Base-by-base conservation (phyloP, 768 basidiomycete species). In the Collybia sordida region DNA sequence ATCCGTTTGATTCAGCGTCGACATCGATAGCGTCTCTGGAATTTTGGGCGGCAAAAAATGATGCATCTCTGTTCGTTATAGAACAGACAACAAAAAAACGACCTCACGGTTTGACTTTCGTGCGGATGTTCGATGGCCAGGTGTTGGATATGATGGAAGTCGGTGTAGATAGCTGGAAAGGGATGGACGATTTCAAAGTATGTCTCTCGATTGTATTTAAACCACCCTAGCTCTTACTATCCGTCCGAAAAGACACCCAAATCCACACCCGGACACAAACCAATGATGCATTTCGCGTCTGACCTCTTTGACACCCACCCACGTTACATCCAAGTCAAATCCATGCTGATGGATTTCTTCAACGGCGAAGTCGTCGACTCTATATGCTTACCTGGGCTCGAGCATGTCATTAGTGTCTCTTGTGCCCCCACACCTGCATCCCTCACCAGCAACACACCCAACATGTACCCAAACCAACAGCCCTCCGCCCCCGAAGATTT, bases 71-170 rank as follows among this genome's bases (percentile, higher is more conserved):
- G 63, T 97, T 98, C 63, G 70, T 96, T 11, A 72, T 97, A 27
- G 97, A 93, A 1, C 88, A 94, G 60, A 92, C 87, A 60, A 91
- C 86, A 22, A 99, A 99, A 71, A 99, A 99, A 65, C 75, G 94
- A 45, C 97, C 96, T 6, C 78, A 98, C 59, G 86, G 89, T 21
- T 67, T 99, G 53, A 83, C 88, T 0, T 82, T 98, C 60, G 89
- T 85, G 5, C 73, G 97, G 48, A 94, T 87, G 80, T 98, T 85
- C 56, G 88, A 97, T 55, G 79, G 83, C 35, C 75, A 82, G 61
- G 81, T 98, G 28, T 72, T 98, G 60, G 97, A 99, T 67, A 96
- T 98, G 92, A 81, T 93, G 50, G 97, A 98, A 71, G 71, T 97
- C 7, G 94, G 96, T 1, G 85, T 98, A 22, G 90, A 93, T 46